Conservation (phyloP, 805 yeast genomes). For the Saturnispora zaruensis region DNA sequence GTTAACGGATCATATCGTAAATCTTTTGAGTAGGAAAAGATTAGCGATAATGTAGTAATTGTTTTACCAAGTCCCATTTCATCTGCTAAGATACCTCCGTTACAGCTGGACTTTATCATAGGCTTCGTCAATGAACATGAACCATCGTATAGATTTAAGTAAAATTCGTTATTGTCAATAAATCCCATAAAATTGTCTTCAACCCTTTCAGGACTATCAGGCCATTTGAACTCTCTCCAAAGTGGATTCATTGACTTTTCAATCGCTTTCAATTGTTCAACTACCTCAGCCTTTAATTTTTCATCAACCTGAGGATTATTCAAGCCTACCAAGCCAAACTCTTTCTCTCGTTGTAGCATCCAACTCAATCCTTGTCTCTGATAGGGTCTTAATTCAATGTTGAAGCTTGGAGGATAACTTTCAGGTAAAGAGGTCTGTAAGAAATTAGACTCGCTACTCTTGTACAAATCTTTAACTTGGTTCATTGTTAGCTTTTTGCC, state of each 20-base stretch:
- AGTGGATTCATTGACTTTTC: conserved; percentile 68
- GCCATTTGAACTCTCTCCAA: conserved; percentile 79
- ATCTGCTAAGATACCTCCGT: conserved; percentile 89
- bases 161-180: conserved; percentile 34
- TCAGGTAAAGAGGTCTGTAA: conserved; percentile 52
- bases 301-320: conserved; percentile 20
- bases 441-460: conserved; percentile 43
- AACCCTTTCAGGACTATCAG: conserved; percentile 27
- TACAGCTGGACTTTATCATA: conserved; percentile 44
- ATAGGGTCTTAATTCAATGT: conserved; percentile 56
- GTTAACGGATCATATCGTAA: conserved; percentile 11
- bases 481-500: conserved; percentile 41
- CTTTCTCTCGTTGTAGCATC: conserved; percentile 79
- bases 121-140: conserved; percentile 67
- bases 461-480: conserved; percentile 69
- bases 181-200: background rate
- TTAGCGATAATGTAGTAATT: conserved; percentile 66
- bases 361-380: conserved; percentile 82
- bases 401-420: conserved; percentile 49
- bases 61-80: conserved; percentile 98
- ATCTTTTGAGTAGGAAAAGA: conserved; percentile 58
- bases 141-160: conserved; percentile 73
- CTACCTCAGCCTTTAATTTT: conserved; percentile 20
- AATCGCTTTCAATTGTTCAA: conserved; percentile 17
- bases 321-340: conserved; percentile 36